A percentile compares a stretch with the other conserved stretches of the same genome.
phyloP scores from a whole-genome alignment of 1,284 basidiomycete species.

The Malassezia arunalokei region DNA sequence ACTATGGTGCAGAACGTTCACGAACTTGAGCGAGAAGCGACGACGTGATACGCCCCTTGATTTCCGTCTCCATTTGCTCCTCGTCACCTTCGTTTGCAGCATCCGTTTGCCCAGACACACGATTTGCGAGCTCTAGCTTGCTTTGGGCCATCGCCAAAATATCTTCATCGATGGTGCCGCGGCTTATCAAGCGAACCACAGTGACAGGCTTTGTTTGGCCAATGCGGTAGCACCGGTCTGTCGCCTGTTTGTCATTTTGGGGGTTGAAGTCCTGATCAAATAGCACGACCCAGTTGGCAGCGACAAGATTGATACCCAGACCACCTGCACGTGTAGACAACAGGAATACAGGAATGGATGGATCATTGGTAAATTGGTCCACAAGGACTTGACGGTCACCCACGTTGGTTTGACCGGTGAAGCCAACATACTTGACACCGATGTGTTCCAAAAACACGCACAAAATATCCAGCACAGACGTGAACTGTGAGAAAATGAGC shows the following conservation, averaged over 20 bases:
- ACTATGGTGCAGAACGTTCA: conserved; percentile 12
- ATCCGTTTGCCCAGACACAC: conserved; percentile 24
- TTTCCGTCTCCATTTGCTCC: conserved; percentile 18
- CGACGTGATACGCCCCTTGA: conserved; percentile 19
- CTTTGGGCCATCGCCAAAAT: conserved; percentile 29
- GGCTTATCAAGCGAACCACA: conserved; percentile 84
- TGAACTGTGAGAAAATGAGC: conserved; percentile 74
- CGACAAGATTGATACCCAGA: conserved; percentile 49
- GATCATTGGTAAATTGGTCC: conserved; percentile 90
- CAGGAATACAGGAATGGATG: conserved; percentile 79
- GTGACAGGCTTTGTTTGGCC: conserved; percentile 78
- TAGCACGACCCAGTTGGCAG: conserved; percentile 58
- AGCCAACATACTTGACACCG: conserved; percentile 66
- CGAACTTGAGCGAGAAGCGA: conserved; percentile 26
- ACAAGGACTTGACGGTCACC: conserved; percentile 84
- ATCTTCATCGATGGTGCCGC: conserved; percentile 67
- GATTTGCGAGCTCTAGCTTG: conserved; percentile 38
- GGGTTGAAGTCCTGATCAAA: conserved; percentile 74
- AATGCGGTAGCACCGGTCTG: conserved; percentile 95
- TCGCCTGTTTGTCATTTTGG: conserved; percentile 77
- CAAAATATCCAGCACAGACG: conserved; percentile 55
- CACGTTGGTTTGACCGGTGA: conserved; percentile 88
- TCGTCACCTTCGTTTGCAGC: conserved; percentile 19
- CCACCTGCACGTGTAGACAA: conserved; percentile 84
- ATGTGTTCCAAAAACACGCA: conserved; percentile 68